Base-by-base conservation (phyloP, 305 asterid genomes). In the Solanum hybrid region DNA sequence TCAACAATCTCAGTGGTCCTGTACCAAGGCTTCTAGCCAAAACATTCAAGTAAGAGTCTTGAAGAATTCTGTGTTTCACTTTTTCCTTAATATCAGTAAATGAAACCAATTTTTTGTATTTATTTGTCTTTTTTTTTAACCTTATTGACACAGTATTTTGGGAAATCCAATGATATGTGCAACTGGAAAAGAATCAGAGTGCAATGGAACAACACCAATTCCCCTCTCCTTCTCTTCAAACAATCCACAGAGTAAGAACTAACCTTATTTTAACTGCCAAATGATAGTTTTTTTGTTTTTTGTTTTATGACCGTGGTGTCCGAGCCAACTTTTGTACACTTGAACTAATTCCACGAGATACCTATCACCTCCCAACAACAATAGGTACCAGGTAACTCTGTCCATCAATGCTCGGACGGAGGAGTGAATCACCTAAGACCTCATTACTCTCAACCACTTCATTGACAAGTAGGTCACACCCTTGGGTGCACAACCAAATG, bases 91-190 rank as follows among this genome's bases (percentile, higher is more conserved):
- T 76, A 32, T 78, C 41, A 13, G 31, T 51, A 12, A 31, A 65
- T 61, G 37, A 33, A 75, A 82, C 37, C 45, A 88, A 3, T 17
- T 38, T 26, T 6, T 38, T 15, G 14, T 27, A 29, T 68, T 78
- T 33, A 38, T 88, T 13, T n/a, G 36, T 65, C 77, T 76, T 82
- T 41, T 10, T 17, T 51, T 6, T 2, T 6, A 57, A 17, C 5
- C 41, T 79, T 84, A 34, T 70, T 86, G 87, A 41, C 81, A 85
- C 94, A 97, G 99, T 93, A 93, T 97, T 88, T 84, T 96, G 37
- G 99, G 99, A 82, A 97, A 97, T 93, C 94, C 98, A 6, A 93
- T 95, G 94, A 95, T 97, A 91, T 96, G 99, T 93, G 93, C 96
- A 87, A 94, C 98, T 89, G 98, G 99, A 22, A 96, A 94, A 89